A percentile compares a stretch with the other conserved stretches of the same genome.
These are phyloP conservation scores for Saccharomycopsis sp. DNA, from an alignment of 805 yeast species.

Conservation along the genomic window DNA sequence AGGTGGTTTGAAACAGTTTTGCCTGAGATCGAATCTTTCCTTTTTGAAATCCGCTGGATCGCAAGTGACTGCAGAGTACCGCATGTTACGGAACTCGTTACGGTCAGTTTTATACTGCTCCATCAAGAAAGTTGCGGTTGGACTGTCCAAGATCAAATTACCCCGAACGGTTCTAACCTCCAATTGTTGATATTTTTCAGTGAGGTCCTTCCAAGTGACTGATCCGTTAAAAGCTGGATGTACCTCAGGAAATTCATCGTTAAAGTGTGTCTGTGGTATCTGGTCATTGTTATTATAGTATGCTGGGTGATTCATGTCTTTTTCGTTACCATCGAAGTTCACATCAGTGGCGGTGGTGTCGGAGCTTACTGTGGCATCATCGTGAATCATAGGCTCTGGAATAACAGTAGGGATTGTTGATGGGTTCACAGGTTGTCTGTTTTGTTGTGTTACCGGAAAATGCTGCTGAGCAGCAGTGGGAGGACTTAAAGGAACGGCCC, in stretches of 20 bases:
- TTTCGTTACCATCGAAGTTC: not conserved
- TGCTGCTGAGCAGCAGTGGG: not conserved
- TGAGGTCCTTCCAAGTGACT: not conserved
- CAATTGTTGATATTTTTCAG: not conserved
- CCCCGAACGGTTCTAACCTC: constrained; percentile 36
- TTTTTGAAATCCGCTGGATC: constrained; percentile 65
- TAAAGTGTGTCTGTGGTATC: not conserved
- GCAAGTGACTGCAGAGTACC: constrained; percentile 91
- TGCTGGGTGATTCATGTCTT: not conserved
- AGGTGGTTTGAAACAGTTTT: constrained; percentile 65
- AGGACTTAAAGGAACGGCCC: not conserved
- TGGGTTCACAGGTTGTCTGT: not conserved
- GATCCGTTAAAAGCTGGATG: not conserved
- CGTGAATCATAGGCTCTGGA: not conserved
- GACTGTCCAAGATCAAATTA: constrained; percentile 80
- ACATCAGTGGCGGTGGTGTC: not conserved
- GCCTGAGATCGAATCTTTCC: constrained; percentile 72
- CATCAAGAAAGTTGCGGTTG: constrained; percentile 60
- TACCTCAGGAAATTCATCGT: not conserved
- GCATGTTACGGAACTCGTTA: constrained; percentile 74
- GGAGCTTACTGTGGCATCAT: not conserved
- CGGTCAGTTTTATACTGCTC: constrained; percentile 39
- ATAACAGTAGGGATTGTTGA: not conserved
- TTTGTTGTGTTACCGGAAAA: not conserved
- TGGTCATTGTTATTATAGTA: not conserved